Percentiles rank a stretch among this genome's conserved stretches.
These are phyloP conservation scores for Murraya paniculata DNA, from an alignment of 345 rosid genomes.

Conservation along the genomic window DNA sequence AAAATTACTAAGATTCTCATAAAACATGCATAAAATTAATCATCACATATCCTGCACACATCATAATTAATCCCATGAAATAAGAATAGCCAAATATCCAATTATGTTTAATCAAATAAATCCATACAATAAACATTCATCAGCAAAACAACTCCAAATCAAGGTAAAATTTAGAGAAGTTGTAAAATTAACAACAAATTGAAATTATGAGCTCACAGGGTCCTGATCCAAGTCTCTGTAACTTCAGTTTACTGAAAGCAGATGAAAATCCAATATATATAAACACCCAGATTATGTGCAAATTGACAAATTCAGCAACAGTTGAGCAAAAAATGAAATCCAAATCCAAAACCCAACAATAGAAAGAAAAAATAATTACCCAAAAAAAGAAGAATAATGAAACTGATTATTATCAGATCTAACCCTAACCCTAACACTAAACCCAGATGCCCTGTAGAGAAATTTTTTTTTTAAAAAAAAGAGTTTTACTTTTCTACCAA, in stretches of 20 bases:
- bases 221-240: conserved; percentile 35
- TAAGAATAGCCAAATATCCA: conserved; percentile 1
- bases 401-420: conserved; percentile 42
- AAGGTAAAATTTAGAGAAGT: conserved; percentile 6
- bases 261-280: conserved; percentile 36
- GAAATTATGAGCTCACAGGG: conserved; percentile 29
- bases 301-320: conserved; percentile 8
- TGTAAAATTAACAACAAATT: conserved; percentile 3
- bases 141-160: not conserved
- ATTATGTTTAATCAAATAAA: not conserved
- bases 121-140: not conserved
- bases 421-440: conserved; percentile 32
- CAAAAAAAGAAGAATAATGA: not conserved
- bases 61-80: not conserved
- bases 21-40: not conserved
- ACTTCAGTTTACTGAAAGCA: conserved; percentile 30
- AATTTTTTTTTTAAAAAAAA: conserved; percentile 20
- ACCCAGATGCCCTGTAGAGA: conserved; percentile 20
- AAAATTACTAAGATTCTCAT: not conserved
- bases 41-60: not conserved
- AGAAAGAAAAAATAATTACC: not conserved
- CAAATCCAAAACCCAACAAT: conserved; percentile 20
- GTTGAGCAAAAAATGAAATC: not conserved
- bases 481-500: conserved; percentile 14
- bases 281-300: conserved; percentile 25